Percentiles rank a stretch among this genome's conserved stretches.
phyloP scores from a whole-genome alignment of 129 eudicot species.

The Tagetes erecta region DNA sequence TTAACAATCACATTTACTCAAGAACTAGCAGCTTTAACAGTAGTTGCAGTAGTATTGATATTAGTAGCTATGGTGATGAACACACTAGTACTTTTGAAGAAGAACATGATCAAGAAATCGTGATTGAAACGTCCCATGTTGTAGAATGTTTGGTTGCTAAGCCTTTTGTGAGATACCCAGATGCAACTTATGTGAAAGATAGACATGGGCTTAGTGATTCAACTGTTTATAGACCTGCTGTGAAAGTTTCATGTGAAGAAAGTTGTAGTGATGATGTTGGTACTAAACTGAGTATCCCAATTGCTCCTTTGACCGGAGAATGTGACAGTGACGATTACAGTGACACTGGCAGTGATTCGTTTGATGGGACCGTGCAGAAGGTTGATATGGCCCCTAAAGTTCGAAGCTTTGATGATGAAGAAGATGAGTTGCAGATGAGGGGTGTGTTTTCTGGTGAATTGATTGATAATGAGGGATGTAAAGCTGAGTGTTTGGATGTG shows the following conservation, averaged over 20 bases:
- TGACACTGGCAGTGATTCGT: slow-evolving; percentile 35
- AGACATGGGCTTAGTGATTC: neutral
- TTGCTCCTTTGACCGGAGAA: slow-evolving; percentile 58
- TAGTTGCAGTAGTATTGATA: slow-evolving; percentile 35
- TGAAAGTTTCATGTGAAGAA: slow-evolving; percentile 31
- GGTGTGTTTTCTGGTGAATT: slow-evolving; percentile 10
- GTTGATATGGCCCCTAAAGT: slow-evolving; percentile 40
- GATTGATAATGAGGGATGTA: neutral
- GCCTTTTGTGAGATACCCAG: slow-evolving; percentile 37
- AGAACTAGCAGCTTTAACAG: slow-evolving; percentile 42
- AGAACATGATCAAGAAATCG: slow-evolving; percentile 33
- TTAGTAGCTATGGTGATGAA: slow-evolving; percentile 37
- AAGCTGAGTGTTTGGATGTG: neutral
- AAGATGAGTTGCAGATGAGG: slow-evolving; percentile 28
- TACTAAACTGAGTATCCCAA: slow-evolving; percentile 37
- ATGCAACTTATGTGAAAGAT: slow-evolving; percentile 12
- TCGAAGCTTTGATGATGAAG: slow-evolving; percentile 27
- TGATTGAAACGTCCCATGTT: slow-evolving; percentile 29
- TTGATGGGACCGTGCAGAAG: slow-evolving; percentile 33
- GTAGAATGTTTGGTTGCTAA: slow-evolving; percentile 23
- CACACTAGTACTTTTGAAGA: slow-evolving; percentile 28
- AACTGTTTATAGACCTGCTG: slow-evolving; percentile 29
- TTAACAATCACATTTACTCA: slow-evolving; percentile 23
- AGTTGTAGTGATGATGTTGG: slow-evolving; percentile 20
- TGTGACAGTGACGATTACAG: slow-evolving; percentile 44